Conservation (phyloP, 371 early-diverging fungal genomes). For the Batkoa obscura region DNA sequence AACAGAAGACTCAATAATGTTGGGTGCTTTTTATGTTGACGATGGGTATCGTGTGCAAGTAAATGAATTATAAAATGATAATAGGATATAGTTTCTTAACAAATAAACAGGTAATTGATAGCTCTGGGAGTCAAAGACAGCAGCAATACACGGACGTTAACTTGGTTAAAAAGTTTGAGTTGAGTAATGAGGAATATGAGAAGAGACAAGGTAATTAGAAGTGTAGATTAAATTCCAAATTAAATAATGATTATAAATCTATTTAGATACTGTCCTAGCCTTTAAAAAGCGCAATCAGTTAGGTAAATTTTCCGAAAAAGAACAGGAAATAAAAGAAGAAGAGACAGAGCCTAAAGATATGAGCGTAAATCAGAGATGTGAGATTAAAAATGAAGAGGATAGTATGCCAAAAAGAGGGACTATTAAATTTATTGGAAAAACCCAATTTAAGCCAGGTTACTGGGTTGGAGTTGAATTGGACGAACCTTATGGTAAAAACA, state of each 20-base stretch:
- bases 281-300: slow-evolving; percentile 78
- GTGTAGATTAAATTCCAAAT: background rate
- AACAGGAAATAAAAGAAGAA: slow-evolving; percentile 19
- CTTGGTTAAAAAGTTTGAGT: slow-evolving; percentile 79
- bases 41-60: slow-evolving; percentile 23
- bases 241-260: background rate
- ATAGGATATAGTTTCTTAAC: background rate
- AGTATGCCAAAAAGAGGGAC: slow-evolving; percentile 45
- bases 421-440: slow-evolving; percentile 59
- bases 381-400: slow-evolving; percentile 34
- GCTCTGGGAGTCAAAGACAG: slow-evolving; percentile 28
- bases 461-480: slow-evolving; percentile 94
- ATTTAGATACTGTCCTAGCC: slow-evolving; percentile 61
- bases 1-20: slow-evolving; percentile 44
- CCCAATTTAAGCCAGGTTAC: slow-evolving; percentile 51
- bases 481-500: slow-evolving; percentile 88
- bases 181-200: slow-evolving; percentile 69
- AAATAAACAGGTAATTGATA: slow-evolving; percentile 32
- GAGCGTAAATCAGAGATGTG: slow-evolving; percentile 64
- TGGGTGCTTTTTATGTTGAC: slow-evolving; percentile 72
- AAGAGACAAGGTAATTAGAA: slow-evolving; percentile 29
- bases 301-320: slow-evolving; percentile 60
- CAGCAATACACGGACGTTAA: slow-evolving; percentile 71
- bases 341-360: slow-evolving; percentile 34
- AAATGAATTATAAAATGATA: background rate